Evolutionary conservation across 768 basidiomycete species (phyloP).

Genomic region (Sporobolomyces phaffii): DNA sequence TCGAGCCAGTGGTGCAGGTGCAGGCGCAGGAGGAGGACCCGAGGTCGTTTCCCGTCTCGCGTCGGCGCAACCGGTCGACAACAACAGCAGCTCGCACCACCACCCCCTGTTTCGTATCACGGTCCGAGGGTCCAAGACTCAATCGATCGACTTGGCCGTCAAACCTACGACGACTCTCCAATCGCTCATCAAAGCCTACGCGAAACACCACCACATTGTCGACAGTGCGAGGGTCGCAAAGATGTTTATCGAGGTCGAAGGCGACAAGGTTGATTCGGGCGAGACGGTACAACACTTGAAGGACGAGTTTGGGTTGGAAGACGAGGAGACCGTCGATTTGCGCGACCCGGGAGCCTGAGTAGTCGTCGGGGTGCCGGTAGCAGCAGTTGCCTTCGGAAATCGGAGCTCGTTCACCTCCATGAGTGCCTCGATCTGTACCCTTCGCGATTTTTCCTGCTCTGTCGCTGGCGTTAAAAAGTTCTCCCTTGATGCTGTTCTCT

Average conservation of each 20-base stretch:
- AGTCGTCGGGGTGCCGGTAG: no score
- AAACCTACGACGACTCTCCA: constrained; percentile 10
- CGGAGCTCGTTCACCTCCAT: no score
- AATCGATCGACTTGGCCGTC: constrained; percentile 22
- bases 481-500: no score
- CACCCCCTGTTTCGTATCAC: constrained; percentile 16
- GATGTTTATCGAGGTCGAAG: constrained; percentile 31
- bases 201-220: neutral
- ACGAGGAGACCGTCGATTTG: constrained; percentile 32
- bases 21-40: no score
- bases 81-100: neutral
- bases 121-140: constrained; percentile 13
- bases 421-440: no score
- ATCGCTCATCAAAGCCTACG: constrained; percentile 19
- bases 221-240: neutral
- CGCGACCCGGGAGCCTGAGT: constrained; percentile 2
- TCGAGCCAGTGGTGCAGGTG: no score
- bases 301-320: constrained; percentile 31
- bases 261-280: constrained; percentile 6
- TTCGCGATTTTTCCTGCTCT: no score
- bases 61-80: neutral
- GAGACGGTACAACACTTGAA: constrained; percentile 9
- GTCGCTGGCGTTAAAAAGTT: no score
- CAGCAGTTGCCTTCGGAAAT: no score
- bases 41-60: no score